Percentiles rank a stretch among this genome's conserved stretches.
Conservation (phyloP, 345 rosid species). For the Eucalyptus victrix region DNA sequence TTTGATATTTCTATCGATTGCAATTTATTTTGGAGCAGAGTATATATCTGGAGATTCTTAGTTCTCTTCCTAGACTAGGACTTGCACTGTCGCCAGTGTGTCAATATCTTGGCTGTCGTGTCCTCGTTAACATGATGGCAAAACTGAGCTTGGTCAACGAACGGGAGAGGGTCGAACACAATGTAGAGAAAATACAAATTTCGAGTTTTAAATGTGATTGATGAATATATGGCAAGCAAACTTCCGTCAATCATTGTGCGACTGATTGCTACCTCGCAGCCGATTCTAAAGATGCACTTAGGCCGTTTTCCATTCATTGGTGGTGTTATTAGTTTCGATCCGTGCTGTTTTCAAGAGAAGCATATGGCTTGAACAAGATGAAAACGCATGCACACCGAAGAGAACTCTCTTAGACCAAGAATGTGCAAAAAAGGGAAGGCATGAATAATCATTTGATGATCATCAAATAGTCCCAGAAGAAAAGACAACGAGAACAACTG, state of each 20-base stretch:
- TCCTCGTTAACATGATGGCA: background rate
- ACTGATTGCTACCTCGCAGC: background rate
- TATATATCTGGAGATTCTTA: background rate
- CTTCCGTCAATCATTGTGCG: background rate
- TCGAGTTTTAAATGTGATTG: background rate
- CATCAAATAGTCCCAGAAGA: background rate
- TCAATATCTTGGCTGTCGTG: background rate
- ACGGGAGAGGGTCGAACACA: background rate
- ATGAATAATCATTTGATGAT: background rate
- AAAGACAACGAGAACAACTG: background rate
- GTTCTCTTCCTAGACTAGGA: background rate
- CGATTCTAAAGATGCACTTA: background rate
- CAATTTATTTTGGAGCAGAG: background rate
- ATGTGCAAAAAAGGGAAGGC: background rate
- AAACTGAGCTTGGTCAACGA: background rate
- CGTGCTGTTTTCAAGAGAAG: background rate
- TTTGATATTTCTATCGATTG: background rate
- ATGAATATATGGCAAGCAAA: background rate
- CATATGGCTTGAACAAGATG: background rate
- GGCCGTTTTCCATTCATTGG: background rate
- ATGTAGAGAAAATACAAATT: background rate
- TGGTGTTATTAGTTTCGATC: background rate
- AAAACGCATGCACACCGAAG: background rate
- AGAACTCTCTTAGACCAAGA: background rate
- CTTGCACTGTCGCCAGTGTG: background rate